A percentile compares a stretch with the other conserved stretches of the same genome.
These are phyloP conservation scores for Sisymbrium altissimum DNA, from an alignment of 345 rosid species.

Conservation along the genomic window DNA sequence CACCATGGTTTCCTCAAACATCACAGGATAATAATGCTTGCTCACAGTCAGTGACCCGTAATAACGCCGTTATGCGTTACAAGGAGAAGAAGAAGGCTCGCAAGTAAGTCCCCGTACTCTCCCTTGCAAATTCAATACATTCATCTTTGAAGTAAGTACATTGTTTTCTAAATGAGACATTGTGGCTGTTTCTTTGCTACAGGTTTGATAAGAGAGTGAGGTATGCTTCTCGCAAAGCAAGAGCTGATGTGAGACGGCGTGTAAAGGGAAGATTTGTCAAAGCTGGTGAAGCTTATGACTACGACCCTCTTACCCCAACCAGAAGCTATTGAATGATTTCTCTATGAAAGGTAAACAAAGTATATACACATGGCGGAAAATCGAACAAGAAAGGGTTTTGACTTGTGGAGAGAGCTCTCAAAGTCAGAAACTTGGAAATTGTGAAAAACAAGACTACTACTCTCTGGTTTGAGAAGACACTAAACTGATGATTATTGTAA, in stretches of 20 bases:
- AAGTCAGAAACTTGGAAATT: conserved; percentile 21
- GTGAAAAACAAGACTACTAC: conserved; percentile 18
- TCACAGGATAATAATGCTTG: conserved; percentile 46
- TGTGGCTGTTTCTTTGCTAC: neutral
- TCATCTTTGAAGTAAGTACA: neutral
- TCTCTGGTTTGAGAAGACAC: conserved; percentile 13
- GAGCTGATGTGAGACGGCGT: conserved; percentile 96
- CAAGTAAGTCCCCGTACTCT: conserved; percentile 53
- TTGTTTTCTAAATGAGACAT: neutral
- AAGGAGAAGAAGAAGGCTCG: conserved; percentile 95
- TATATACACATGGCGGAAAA: conserved; percentile 1
- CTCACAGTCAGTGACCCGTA: conserved; percentile 57
- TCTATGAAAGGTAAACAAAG: conserved; percentile 8
- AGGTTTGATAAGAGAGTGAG: conserved; percentile 96
- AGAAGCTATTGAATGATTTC: conserved; percentile 65
- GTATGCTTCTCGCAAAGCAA: conserved; percentile 96
- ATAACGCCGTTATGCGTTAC: conserved; percentile 87
- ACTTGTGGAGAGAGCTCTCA: conserved; percentile 16
- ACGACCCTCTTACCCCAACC: conserved; percentile 76
- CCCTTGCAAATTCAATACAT: neutral
- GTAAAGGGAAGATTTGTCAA: conserved; percentile 96
- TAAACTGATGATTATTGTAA: conserved; percentile 14
- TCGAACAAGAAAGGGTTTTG: conserved; percentile 12
- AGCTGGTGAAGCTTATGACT: conserved; percentile 95
- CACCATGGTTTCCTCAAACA: conserved; percentile 80